Percentiles rank a stretch among this genome's conserved stretches.
Conservation (phyloP, 805 yeast genomes). For the Lachancea thermotolerans region DNA sequence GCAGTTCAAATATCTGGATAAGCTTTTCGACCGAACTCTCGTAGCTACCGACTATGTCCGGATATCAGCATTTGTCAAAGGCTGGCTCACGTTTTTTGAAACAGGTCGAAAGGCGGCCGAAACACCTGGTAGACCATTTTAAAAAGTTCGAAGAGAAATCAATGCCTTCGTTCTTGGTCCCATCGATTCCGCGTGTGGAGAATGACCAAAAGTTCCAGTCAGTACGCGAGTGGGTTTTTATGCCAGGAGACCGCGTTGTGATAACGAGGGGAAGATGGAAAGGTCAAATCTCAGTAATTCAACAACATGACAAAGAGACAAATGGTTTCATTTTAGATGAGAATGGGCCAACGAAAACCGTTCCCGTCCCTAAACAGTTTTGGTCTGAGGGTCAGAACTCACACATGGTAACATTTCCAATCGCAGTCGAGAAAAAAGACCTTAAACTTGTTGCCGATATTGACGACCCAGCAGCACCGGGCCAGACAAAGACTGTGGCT, state of each 20-base stretch:
- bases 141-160: constrained; percentile 28
- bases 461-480: constrained; percentile 49
- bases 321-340: constrained; percentile 62
- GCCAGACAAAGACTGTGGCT: constrained; percentile 61
- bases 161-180: constrained; percentile 34
- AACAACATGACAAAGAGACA: constrained; percentile 49
- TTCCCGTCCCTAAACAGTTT: constrained; percentile 61
- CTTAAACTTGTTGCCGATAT: constrained; percentile 75
- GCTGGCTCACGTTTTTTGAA: constrained; percentile 34
- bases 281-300: constrained; percentile 69
- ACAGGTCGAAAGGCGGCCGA: constrained; percentile 27
- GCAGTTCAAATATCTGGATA: no score
- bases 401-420: constrained; percentile 67
- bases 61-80: constrained; percentile 30
- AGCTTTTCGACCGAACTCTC: not conserved
- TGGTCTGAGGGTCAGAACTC: constrained; percentile 70
- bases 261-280: constrained; percentile 60
- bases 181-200: constrained; percentile 29
- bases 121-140: constrained; percentile 25
- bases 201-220: constrained; percentile 33
- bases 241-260: constrained; percentile 74
- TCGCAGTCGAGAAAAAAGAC: constrained; percentile 49
- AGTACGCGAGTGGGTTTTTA: constrained; percentile 50
- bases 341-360: constrained; percentile 55
- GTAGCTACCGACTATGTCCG: constrained; percentile 11